These are phyloP conservation scores for Boletellus ananas DNA, from an alignment of 768 basidiomycete genomes.

Conservation along the genomic window DNA sequence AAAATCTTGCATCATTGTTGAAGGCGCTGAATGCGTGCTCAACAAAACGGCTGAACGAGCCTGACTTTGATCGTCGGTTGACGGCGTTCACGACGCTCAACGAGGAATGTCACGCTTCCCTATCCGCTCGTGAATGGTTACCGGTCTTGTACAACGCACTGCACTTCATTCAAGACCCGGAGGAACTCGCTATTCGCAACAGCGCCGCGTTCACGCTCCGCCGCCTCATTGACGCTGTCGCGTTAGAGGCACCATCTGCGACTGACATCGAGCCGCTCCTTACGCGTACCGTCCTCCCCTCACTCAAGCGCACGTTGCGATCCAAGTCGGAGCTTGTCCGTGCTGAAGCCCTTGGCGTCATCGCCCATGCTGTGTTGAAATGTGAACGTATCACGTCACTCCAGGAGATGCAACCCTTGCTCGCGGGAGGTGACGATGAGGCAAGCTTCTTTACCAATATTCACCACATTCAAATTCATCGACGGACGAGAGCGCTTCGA, in stretches of 20 bases:
- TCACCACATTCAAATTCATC: slow-evolving; percentile 88
- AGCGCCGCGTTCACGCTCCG: slow-evolving; percentile 75
- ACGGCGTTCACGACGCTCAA: slow-evolving; percentile 72
- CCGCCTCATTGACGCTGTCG: slow-evolving; percentile 66
- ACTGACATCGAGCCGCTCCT: slow-evolving; percentile 54
- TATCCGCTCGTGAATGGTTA: slow-evolving; percentile 67
- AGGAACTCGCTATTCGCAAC: slow-evolving; percentile 81
- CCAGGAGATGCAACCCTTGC: slow-evolving; percentile 75
- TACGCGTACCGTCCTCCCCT: slow-evolving; percentile 64
- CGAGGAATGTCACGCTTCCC: slow-evolving; percentile 50
- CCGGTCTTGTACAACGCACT: slow-evolving; percentile 82
- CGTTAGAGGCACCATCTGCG: slow-evolving; percentile 27
- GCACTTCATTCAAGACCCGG: slow-evolving; percentile 82
- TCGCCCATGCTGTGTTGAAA: slow-evolving; percentile 68
- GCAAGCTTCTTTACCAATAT: slow-evolving; percentile 97
- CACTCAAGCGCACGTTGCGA: slow-evolving; percentile 72
- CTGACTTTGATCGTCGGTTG: slow-evolving; percentile 87
- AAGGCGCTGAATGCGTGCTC: slow-evolving; percentile 84
- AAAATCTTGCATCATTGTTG: slow-evolving; percentile 50
- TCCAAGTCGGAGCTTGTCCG: slow-evolving; percentile 86
- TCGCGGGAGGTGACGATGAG: slow-evolving; percentile 88
- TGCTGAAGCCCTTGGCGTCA: slow-evolving; percentile 72
- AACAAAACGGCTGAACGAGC: slow-evolving; percentile 76
- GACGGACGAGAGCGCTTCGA: slow-evolving; percentile 80
- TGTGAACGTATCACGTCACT: slow-evolving; percentile 57